Conservation (phyloP, 2,329 filamentous ascomycete species). For the Nemania abortiva region DNA sequence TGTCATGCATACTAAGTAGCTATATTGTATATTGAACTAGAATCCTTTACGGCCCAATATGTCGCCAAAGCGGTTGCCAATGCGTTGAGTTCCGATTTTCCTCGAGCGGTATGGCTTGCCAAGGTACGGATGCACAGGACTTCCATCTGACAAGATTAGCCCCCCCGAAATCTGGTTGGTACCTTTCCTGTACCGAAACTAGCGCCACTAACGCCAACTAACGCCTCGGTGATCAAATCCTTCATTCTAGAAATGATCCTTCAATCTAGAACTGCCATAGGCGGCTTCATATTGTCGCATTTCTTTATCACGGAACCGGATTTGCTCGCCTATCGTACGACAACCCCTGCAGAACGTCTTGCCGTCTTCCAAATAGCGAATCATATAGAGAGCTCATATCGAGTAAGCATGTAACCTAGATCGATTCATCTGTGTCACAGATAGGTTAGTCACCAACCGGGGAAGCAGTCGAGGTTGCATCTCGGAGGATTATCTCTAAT, state of each 20-base stretch:
- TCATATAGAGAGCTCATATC: background rate
- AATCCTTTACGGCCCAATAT: no score
- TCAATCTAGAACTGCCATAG: background rate
- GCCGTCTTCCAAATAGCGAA: background rate
- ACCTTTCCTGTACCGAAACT: background rate
- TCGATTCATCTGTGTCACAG: background rate
- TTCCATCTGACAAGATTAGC: background rate
- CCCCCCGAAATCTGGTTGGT: background rate
- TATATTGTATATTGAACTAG: no score
- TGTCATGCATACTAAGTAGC: background rate
- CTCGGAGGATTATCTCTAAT: constrained; percentile 2
- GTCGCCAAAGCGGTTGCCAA: background rate
- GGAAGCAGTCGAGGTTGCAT: background rate
- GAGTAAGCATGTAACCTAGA: constrained; percentile 6
- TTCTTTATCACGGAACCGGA: background rate
- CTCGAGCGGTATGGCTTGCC: background rate
- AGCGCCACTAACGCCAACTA: background rate
- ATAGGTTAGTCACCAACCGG: background rate
- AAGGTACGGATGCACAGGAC: constrained; percentile 1
- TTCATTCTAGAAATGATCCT: constrained; percentile 5
- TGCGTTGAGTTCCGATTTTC: background rate
- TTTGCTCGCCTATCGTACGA: background rate
- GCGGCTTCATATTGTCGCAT: background rate
- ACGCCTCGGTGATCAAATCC: background rate
- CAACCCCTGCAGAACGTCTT: background rate